Percentiles rank a stretch among this genome's conserved stretches.
Evolutionary conservation across 768 basidiomycete species (phyloP).

Genomic region (Russula lepida): DNA sequence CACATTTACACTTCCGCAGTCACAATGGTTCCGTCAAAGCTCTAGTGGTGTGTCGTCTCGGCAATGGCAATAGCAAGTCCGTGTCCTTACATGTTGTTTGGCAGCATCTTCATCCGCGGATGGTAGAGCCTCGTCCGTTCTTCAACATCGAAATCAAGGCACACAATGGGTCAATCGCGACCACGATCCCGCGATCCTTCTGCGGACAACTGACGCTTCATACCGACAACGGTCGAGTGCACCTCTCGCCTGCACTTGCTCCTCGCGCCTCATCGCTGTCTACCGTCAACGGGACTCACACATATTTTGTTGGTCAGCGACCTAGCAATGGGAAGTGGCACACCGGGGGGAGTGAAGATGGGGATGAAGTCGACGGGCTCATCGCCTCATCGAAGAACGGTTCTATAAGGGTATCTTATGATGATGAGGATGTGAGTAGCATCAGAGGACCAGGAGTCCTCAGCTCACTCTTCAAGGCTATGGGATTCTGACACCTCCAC

Average conservation of each 20-base stretch:
- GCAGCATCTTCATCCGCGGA: constrained; percentile 9
- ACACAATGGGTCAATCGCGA: background rate
- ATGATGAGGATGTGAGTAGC: background rate
- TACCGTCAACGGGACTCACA: constrained; percentile 4
- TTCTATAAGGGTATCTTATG: constrained; percentile 10
- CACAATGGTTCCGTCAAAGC: constrained; percentile 6
- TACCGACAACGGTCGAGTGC: constrained; percentile 6
- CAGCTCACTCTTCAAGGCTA: constrained; percentile 8
- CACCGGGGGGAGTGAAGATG: constrained; percentile 3
- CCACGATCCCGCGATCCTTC: constrained; percentile 18
- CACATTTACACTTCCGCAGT: background rate
- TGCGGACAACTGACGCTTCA: constrained; percentile 16
- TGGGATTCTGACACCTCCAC: background rate
- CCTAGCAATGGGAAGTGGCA: constrained; percentile 10
- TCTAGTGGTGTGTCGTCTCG: background rate
- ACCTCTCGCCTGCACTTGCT: constrained; percentile 5
- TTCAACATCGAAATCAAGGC: constrained; percentile 6
- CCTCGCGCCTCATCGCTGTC: constrained; percentile 4
- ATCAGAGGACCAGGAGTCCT: background rate
- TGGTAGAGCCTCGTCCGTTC: constrained; percentile 13
- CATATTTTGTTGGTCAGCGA: constrained; percentile 16
- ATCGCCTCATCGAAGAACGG: constrained; percentile 13
- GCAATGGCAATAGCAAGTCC: background rate
- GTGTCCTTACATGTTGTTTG: background rate
- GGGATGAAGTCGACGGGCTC: constrained; percentile 11